Conservation (phyloP, 306 rosid species). For the Begonia masoniana region DNA sequence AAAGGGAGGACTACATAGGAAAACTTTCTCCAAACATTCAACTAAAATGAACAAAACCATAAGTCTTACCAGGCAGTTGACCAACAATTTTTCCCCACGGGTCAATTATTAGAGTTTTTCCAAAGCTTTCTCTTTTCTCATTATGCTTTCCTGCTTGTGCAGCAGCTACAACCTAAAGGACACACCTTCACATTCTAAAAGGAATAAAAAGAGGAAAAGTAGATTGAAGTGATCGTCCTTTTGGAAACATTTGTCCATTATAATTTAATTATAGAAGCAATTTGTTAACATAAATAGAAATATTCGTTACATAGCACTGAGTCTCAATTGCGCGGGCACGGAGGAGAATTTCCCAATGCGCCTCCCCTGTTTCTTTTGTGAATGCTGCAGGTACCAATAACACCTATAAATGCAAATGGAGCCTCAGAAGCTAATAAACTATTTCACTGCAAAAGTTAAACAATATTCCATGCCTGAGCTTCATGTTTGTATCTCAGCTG, state of each 20-base stretch:
- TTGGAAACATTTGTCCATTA: constrained; percentile 2
- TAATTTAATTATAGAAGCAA: background rate
- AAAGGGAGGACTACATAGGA: no score
- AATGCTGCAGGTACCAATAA: constrained; percentile 84
- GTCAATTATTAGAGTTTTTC: constrained; percentile 77
- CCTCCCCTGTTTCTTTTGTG: constrained; percentile 79
- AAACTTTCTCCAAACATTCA: background rate
- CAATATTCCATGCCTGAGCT: constrained; percentile 40
- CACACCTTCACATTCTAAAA: constrained; percentile 14
- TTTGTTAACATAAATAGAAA: constrained; percentile 2
- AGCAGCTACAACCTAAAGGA: constrained; percentile 83
- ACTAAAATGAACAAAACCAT: background rate
- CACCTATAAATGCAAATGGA: constrained; percentile 31
- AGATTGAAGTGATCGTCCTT: constrained; percentile 1
- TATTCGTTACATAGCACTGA: constrained; percentile 70
- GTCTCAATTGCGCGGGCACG: constrained; percentile 94
- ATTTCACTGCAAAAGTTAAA: constrained; percentile 12
- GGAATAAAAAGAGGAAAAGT: constrained; percentile 6
- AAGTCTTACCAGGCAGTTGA: constrained; percentile 59
- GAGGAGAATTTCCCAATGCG: constrained; percentile 96
- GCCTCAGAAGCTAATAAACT: constrained; percentile 11
- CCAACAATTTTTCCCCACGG: constrained; percentile 90
- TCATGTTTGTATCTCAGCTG: constrained; percentile 66
- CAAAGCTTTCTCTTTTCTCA: constrained; percentile 79
- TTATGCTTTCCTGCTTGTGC: constrained; percentile 80